A percentile compares a stretch with the other conserved stretches of the same genome.
Conservation (phyloP, 2,329 filamentous ascomycete species). For the Hypoxylon sp. region DNA sequence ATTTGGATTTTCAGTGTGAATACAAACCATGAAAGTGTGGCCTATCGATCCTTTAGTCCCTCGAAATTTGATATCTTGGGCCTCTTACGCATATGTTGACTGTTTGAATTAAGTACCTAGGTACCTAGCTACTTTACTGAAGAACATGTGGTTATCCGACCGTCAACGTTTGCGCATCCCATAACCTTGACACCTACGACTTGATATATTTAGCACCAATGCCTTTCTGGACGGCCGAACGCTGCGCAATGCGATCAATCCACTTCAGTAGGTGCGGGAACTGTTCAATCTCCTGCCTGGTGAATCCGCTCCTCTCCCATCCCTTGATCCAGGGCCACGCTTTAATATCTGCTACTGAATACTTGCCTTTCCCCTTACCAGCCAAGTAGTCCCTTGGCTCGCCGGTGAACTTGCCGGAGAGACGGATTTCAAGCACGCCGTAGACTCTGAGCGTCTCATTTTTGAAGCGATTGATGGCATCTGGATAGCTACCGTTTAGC, state of each 20-base stretch:
- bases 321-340: conserved; percentile 66
- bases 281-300: conserved; percentile 62
- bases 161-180: background rate
- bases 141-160: background rate
- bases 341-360: conserved; percentile 67
- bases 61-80: background rate
- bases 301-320: conserved; percentile 61
- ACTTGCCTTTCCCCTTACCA: conserved; percentile 68
- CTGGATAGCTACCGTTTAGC: conserved; percentile 18
- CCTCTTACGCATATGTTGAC: background rate
- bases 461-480: conserved; percentile 65
- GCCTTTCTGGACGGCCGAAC: conserved; percentile 59
- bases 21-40: too few relatives aligned
- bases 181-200: conserved; percentile 27
- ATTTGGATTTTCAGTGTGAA: too few relatives aligned
- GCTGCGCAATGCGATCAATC: conserved; percentile 65
- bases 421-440: conserved; percentile 59
- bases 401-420: conserved; percentile 65
- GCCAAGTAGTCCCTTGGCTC: conserved; percentile 66
- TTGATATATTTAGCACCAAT: conserved; percentile 42
- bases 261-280: conserved; percentile 68
- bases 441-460: conserved; percentile 67
- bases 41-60: too few relatives aligned
- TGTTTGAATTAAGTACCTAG: background rate
- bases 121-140: too few relatives aligned